Base-by-base conservation (phyloP, 257 asterid genomes). In the Nyctanthes arbortristis region DNA sequence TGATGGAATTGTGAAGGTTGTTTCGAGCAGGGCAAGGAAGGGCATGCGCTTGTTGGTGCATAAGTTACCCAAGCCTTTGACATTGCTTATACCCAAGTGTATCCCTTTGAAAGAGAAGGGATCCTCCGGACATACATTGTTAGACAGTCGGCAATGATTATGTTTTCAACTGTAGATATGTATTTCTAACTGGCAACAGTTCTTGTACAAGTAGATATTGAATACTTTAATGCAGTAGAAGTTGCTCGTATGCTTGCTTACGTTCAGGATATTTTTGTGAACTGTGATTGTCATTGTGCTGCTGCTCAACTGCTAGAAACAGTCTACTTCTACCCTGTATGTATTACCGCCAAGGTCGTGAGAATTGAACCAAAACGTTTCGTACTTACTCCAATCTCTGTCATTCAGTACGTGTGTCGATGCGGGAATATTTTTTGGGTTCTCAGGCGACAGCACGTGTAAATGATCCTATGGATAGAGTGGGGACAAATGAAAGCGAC, bases 1-100 rank as follows among this genome's bases (percentile, higher is more conserved):
- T 33, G 96, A 89, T 59, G 82, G 76, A 39, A 61, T 67, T 29
- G 79, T 78, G 33, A 59, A 68, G 57, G 71, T 78, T 2, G 47
- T 67, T 31, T 72, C 24, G 75, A 65, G 37, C 65, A 39, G 72
- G 25, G 72, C 39, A 18, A 55, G 43, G 9, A 75, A 75, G 52
- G 40, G 33, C 56, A 55, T 45, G 56, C 5, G 62, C 22, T 43
- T 73, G 74, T 3, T 81, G n/a, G 70, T 52, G 18, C 66, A 34
- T 34, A 81, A 81, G 27, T 67, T 81, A 47, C 79, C 81, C 1
- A 56, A 32, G 49, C 80, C 63, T 36, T 54, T 52, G 55, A 14
- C 72, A 39, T 28, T 60, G 64, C 69, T 29, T 61, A 29, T 33
- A 68, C 57, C 70, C 29, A 45, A 28, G 18, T 18, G 32, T 12